Percentiles rank a stretch among this genome's conserved stretches.
phyloP scores from a whole-genome alignment of 192 early-diverging fungal genomes.

The Podila minutissima region DNA sequence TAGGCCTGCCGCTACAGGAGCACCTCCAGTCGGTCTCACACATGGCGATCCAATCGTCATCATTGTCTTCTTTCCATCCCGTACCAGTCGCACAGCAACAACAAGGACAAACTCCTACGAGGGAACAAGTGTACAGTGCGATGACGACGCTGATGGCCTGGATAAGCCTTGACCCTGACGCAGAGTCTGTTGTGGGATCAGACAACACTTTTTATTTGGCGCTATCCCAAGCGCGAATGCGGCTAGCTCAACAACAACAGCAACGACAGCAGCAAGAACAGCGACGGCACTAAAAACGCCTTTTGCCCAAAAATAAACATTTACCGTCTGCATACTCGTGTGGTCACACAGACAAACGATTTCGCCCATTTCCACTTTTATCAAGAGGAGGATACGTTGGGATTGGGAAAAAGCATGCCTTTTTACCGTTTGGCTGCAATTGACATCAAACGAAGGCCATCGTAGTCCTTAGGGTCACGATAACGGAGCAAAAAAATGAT shows the following conservation, averaged over 20 bases:
- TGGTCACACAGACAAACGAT: too few relatives aligned
- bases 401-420: not conserved
- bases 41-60: not conserved
- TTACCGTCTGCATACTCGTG: too few relatives aligned
- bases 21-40: not conserved
- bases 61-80: too few relatives aligned
- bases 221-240: not conserved
- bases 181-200: not conserved
- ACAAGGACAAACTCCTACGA: not conserved
- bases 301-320: not conserved
- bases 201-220: not conserved
- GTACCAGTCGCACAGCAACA: not conserved
- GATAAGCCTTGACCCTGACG: not conserved
- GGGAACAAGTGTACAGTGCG: not conserved
- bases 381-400: not conserved
- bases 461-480: too few relatives aligned
- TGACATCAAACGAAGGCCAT: too few relatives aligned
- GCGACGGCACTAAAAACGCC: not conserved
- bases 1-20: not conserved
- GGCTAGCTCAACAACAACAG: not conserved
- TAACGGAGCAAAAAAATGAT: too few relatives aligned
- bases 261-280: not conserved
- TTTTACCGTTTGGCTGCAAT: not conserved
- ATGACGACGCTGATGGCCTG: not conserved
- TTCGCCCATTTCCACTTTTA: slow-evolving; percentile 1